A percentile compares a stretch with the other conserved stretches of the same genome.
Evolutionary conservation across 2,329 filamentous ascomycete species (phyloP).

Genomic region (Clarireedia sp.): DNA sequence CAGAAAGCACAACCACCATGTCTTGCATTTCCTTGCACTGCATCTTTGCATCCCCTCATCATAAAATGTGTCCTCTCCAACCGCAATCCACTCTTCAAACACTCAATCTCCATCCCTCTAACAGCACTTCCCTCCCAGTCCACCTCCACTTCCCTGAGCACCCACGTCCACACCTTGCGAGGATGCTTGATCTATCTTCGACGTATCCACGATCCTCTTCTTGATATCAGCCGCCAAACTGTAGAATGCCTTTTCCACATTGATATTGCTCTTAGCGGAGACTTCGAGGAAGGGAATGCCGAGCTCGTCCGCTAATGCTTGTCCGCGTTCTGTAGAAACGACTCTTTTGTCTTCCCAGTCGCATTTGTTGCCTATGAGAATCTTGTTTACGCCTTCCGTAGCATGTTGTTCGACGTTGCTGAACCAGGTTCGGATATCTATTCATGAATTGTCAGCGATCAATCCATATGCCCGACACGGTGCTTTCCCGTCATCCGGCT

Average conservation of each 20-base stretch:
- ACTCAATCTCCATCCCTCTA: constrained; percentile 36
- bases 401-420: constrained; percentile 99
- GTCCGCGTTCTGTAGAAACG: constrained; percentile 85
- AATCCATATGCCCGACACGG: background rate
- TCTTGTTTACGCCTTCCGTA: constrained; percentile 98
- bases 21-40: background rate
- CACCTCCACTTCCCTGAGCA: constrained; percentile 44
- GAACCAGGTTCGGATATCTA: constrained; percentile 99
- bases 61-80: constrained; percentile 4
- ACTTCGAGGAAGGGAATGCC: constrained; percentile 98
- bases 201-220: constrained; percentile 91
- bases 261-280: constrained; percentile 98
- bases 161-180: constrained; percentile 60
- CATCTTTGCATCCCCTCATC: background rate
- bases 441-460: background rate
- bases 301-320: constrained; percentile 88
- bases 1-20: constrained; percentile 9
- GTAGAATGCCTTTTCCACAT: constrained; percentile 98
- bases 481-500: background rate
- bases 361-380: constrained; percentile 98
- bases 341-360: constrained; percentile 99
- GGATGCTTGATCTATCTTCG: constrained; percentile 61
- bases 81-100: constrained; percentile 7
- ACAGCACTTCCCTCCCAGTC: constrained; percentile 67
- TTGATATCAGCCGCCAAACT: constrained; percentile 94